Evolutionary conservation across 2,329 filamentous ascomycete species (phyloP).

Genomic region (Colletotrichum tabaci): DNA sequence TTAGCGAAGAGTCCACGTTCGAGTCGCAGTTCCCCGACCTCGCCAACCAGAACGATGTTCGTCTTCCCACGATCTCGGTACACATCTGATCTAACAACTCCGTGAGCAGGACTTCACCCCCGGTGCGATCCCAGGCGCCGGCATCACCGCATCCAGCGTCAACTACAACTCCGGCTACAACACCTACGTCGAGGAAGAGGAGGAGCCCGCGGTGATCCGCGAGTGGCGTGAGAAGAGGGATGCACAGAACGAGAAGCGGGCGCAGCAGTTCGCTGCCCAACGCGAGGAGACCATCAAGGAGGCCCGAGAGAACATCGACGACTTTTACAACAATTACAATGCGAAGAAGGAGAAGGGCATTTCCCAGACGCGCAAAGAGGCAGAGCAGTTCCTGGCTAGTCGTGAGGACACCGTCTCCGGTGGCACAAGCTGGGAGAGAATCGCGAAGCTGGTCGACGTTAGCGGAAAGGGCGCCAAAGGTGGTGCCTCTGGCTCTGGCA

Average conservation of each 20-base stretch:
- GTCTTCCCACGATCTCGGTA: conserved; percentile 35
- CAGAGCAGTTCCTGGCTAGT: conserved; percentile 90
- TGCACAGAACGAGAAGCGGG: conserved; percentile 84
- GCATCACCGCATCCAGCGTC: conserved; percentile 82
- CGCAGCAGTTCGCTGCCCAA: conserved; percentile 85
- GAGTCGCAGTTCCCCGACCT: conserved; percentile 94
- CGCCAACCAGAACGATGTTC: conserved; percentile 76
- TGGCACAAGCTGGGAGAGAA: conserved; percentile 98
- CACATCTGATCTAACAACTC: conserved; percentile 16
- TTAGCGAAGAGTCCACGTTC: conserved; percentile 68
- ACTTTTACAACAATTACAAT: conserved; percentile 99
- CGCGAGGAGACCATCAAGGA: conserved; percentile 90
- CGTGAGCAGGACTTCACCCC: conserved; percentile 76
- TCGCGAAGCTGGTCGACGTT: conserved; percentile 96
- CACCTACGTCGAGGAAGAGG: conserved; percentile 72
- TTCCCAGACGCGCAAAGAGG: conserved; percentile 89
- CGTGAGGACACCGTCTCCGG: conserved; percentile 94
- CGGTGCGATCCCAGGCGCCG: conserved; percentile 81
- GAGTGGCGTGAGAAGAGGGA: conserved; percentile 95
- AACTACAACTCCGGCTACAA: conserved; percentile 75
- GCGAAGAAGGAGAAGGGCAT: conserved; percentile 96
- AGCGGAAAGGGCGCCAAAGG: conserved; percentile 93
- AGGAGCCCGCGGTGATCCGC: conserved; percentile 90
- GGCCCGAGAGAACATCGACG: conserved; percentile 94
- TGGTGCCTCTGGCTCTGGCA: conserved; percentile 90